These are phyloP conservation scores for Drechslerella dactyloides DNA, from an alignment of 2,329 filamentous ascomycete genomes.

Conservation along the genomic window DNA sequence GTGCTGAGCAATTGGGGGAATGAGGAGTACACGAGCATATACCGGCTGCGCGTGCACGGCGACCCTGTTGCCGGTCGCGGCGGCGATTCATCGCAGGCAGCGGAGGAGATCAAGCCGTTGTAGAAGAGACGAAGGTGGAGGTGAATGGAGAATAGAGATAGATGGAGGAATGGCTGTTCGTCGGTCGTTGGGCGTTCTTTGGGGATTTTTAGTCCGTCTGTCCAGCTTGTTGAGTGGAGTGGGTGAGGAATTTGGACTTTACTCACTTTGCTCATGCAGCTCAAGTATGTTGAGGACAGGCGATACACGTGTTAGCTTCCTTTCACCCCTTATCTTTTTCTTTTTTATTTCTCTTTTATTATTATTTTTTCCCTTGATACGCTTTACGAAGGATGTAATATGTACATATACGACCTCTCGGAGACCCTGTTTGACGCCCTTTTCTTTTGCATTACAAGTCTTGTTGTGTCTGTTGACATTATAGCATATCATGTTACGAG, in stretches of 20 bases:
- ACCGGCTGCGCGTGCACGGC: slow-evolving; percentile 68
- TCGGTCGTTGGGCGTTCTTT: neutral
- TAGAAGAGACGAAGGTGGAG: neutral
- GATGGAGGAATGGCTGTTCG: no score
- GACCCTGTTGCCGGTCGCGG: neutral
- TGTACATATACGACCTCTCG: slow-evolving; percentile 3
- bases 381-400: neutral
- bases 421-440: no score
- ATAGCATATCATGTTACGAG: no score
- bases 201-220: neutral
- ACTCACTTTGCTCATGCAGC: neutral
- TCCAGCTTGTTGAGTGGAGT: neutral
- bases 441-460: no score
- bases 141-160: no score
- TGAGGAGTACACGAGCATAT: slow-evolving; percentile 69
- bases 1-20: slow-evolving; percentile 67
- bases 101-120: neutral
- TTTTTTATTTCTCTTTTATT: neutral
- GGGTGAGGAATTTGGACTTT: neutral
- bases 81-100: neutral
- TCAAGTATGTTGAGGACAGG: no score
- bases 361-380: neutral
- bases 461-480: no score
- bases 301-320: neutral
- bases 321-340: neutral